These are phyloP conservation scores for Candida incommunis DNA, from an alignment of 805 yeast genomes.

Conservation along the genomic window DNA sequence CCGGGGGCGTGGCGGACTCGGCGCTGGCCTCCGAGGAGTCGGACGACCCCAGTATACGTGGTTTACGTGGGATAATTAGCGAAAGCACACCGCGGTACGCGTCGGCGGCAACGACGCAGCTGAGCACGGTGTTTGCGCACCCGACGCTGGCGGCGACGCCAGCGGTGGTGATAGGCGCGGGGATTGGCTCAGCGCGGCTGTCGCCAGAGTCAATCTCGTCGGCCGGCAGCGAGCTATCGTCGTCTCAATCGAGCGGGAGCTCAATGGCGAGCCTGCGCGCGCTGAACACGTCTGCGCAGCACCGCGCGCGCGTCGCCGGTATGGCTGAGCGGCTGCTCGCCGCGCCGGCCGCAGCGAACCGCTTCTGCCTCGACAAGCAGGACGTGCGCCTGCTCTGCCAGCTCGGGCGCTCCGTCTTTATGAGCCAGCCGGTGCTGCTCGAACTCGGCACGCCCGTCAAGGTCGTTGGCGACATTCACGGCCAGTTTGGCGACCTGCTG, in stretches of 20 bases:
- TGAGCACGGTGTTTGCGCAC: not conserved
- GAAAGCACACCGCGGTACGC: not conserved
- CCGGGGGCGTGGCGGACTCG: conserved; percentile 1
- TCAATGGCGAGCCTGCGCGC: not conserved
- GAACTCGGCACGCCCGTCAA: conserved; percentile 79
- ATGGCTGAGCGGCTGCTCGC: not conserved
- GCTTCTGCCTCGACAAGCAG: not conserved
- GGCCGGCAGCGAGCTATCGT: not conserved
- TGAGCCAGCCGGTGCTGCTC: conserved; percentile 74
- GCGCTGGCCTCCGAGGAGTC: not conserved
- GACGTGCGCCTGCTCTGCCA: not conserved
- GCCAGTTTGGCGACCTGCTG: conserved; percentile 78
- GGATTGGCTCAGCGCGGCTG: not conserved
- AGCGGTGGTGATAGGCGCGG: not conserved
- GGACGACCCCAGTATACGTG: conserved; percentile 1
- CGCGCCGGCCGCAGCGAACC: not conserved
- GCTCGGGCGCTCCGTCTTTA: conserved; percentile 31
- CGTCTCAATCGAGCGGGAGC: not conserved
- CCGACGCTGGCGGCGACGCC: not conserved
- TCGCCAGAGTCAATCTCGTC: conserved; percentile 1
- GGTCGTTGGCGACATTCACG: conserved; percentile 86
- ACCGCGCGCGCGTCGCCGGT: not conserved
- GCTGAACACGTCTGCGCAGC: not conserved
- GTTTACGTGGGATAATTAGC: not conserved
- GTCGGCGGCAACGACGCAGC: not conserved